These are phyloP conservation scores for Candolleomyces eurysporus DNA, from an alignment of 768 basidiomycete species.

Conservation along the genomic window DNA sequence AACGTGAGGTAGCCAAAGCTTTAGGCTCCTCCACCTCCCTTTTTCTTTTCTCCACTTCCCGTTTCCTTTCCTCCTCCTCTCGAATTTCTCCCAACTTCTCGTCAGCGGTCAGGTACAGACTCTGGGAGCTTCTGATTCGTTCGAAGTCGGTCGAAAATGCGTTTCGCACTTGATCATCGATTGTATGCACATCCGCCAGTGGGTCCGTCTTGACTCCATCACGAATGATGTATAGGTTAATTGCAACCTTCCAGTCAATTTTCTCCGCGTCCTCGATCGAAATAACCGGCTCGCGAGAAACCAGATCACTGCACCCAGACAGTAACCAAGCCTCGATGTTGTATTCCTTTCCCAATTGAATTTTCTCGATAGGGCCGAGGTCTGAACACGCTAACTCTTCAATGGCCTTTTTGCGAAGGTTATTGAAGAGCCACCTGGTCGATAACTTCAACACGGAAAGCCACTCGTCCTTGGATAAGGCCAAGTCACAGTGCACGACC, in stretches of 20 bases:
- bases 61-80: no score
- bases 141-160: background rate
- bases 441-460: constrained; percentile 36
- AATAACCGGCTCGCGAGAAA: constrained; percentile 20
- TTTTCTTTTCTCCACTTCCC: background rate
- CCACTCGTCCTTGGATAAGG: constrained; percentile 29
- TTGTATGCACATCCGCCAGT: background rate
- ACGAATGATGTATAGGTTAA: constrained; percentile 18
- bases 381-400: constrained; percentile 14
- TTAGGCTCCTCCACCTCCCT: background rate
- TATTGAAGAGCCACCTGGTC: constrained; percentile 34
- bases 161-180: background rate
- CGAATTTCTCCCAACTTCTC: no score
- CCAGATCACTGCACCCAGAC: constrained; percentile 23
- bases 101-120: no score
- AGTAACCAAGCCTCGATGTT: constrained; percentile 33
- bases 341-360: constrained; percentile 27
- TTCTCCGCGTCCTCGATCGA: constrained; percentile 19
- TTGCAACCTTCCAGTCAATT: constrained; percentile 23
- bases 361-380: constrained; percentile 23
- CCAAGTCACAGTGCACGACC: background rate
- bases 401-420: constrained; percentile 27
- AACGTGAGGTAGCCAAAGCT: no score
- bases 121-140: no score
- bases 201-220: background rate